Evolutionary conservation across 208 protist species (phyloP), one percentile per base, ranked within the genome.

Genomic region (Leishmania tropica): DNA sequence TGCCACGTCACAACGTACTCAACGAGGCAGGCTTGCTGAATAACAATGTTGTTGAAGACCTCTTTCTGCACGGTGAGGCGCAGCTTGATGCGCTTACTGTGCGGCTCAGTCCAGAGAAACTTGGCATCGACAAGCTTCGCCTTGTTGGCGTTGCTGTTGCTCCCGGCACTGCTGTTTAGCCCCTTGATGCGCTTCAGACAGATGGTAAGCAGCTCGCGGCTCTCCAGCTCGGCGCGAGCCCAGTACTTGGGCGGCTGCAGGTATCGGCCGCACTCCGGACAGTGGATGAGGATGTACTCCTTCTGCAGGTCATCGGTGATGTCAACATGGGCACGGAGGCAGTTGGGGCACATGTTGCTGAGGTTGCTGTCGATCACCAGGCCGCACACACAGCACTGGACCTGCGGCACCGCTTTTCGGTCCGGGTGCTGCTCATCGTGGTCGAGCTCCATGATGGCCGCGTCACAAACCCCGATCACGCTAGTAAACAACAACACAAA

Each of bases 81-180:
- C 42, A 99, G 90, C 84, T 99, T 99, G 47, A 99, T 79, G 31
- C 99, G 92, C 86, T 95, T 98, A 74, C 98, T 99, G 91, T 99
- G 99, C 35, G 99, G 99, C 90, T 99, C 99, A 3, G 99, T 99
- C 99, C 99, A 99, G 28, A 99, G 85, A 84, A 99, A 99, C 51
- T 92, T 94, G 6, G 99, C 99, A 91, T 99, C 99, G 0, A 99
- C 83, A 19, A 99, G 91, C 79, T 99, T 99, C 42, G 99, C 96
- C 81, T 98, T 98, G 64, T 99, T 89, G 28, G 96, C 98, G 77
- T 94, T 96, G 37, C 88, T 91, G 79, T 99, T 99, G 40, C 99
- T 90, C 75, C 98, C 87, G 1, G 91, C 79, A 68, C 86, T 95
- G 77, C 87, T 93, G 79, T 87, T 98, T 42, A 99, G 87, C 21